phyloP scores from a whole-genome alignment of 2,329 filamentous ascomycete genomes.

The Diaporthe ampelina region DNA sequence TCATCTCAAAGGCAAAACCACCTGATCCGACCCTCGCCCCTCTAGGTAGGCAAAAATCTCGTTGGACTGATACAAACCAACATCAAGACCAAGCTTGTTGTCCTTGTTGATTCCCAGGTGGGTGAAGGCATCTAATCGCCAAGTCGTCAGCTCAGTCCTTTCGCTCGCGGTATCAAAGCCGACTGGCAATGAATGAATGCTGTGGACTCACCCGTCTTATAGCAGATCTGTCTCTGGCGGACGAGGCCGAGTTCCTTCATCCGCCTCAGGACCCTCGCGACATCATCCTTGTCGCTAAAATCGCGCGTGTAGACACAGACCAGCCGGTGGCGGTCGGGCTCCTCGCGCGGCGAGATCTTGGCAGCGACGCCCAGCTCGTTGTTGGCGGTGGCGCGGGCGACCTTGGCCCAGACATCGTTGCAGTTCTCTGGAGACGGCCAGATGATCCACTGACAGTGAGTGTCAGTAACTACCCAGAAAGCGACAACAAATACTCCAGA shows the following conservation, averaged over 20 bases:
- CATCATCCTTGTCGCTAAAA: conserved; percentile 10
- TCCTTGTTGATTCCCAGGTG: not conserved
- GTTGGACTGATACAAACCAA: not conserved
- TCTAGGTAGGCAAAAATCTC: not conserved
- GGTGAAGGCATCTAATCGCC: not conserved
- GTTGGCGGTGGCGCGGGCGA: not conserved
- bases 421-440: not conserved
- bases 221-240: conserved; percentile 5
- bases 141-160: not conserved
- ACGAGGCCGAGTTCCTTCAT: not conserved
- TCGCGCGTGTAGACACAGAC: conserved; percentile 9
- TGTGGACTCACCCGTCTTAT: not conserved
- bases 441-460: not conserved
- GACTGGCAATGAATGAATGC: not conserved
- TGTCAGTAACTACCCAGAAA: not conserved
- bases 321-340: not conserved
- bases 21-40: not conserved
- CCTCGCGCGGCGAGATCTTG: conserved; percentile 12
- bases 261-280: not conserved
- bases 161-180: not conserved
- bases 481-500: too few relatives aligned
- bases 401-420: conserved; percentile 7
- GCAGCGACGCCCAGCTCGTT: conserved; percentile 7
- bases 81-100: not conserved
- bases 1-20: too few relatives aligned